A percentile compares a stretch with the other conserved stretches of the same genome.
Evolutionary conservation across 1,139 yeast species (phyloP).

Genomic region (Geotrichum histeridarum): DNA sequence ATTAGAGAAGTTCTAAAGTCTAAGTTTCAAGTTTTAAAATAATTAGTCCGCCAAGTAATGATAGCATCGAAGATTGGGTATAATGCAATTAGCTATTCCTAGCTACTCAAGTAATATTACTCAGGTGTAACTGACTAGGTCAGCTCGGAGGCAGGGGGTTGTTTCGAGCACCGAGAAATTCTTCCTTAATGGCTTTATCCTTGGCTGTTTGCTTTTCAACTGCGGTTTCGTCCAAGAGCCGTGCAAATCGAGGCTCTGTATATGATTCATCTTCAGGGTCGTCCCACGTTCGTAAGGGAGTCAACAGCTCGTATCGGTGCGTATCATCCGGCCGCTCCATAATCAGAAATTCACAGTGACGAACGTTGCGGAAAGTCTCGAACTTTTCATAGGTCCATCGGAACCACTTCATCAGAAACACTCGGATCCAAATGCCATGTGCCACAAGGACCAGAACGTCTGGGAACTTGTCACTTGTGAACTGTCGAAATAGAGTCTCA

Average conservation of each 20-base stretch:
- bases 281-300: conserved; percentile 37
- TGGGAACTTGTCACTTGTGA: conserved; percentile 62
- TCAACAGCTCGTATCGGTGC: conserved; percentile 26
- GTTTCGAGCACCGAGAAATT: conserved; percentile 11
- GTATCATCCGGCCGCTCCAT: conserved; percentile 55
- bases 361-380: conserved; percentile 73
- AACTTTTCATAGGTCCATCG: conserved; percentile 88
- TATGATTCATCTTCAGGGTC: conserved; percentile 27
- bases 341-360: conserved; percentile 74
- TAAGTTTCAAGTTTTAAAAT: no score
- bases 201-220: conserved; percentile 16
- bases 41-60: no score
- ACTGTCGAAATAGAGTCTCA: conserved; percentile 78
- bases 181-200: conserved; percentile 17
- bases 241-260: conserved; percentile 14
- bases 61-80: no score
- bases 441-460: conserved; percentile 75
- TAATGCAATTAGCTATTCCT: no score
- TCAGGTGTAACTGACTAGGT: neutral
- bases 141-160: conserved; percentile 6
- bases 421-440: conserved; percentile 92
- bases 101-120: no score
- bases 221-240: conserved; percentile 16
- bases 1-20: no score
- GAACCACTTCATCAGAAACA: conserved; percentile 86